A percentile compares a stretch with the other conserved stretches of the same genome.
phyloP scores from a whole-genome alignment of 441 rosid genomes.

The Daphne laureola region DNA sequence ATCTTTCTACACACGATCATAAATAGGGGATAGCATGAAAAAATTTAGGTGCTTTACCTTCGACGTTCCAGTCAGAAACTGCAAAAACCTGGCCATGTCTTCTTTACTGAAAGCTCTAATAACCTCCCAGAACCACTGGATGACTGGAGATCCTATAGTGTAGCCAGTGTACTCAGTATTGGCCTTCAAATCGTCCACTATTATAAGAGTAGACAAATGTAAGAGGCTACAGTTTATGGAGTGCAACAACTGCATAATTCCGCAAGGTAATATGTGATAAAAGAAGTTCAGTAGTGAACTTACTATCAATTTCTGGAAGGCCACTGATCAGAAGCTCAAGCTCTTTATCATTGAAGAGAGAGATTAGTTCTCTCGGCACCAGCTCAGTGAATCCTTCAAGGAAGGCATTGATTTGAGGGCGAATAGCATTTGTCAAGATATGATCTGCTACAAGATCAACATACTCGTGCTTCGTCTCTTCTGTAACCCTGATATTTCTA shows the following conservation, averaged over 20 bases:
- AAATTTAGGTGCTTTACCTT: constrained; percentile 40
- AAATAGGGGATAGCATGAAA: neutral
- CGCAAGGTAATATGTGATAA: neutral
- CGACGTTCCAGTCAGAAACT: constrained; percentile 95
- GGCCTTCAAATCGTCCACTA: constrained; percentile 94
- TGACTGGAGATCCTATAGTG: constrained; percentile 67
- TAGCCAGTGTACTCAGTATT: constrained; percentile 89
- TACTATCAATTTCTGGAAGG: constrained; percentile 97
- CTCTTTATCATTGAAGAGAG: constrained; percentile 95
- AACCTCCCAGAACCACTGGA: constrained; percentile 99
- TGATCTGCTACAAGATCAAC: constrained; percentile 98
- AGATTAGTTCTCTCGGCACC: constrained; percentile 72
- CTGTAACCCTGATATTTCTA: constrained; percentile 86
- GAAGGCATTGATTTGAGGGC: constrained; percentile 92
- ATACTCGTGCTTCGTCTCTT: constrained; percentile 95
- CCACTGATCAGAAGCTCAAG: constrained; percentile 98
- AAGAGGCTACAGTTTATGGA: constrained; percentile 7
- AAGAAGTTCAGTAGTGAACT: constrained; percentile 26
- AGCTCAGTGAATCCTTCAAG: constrained; percentile 85
- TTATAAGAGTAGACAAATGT: constrained; percentile 8
- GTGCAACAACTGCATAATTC: constrained; percentile 10
- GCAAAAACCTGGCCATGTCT: constrained; percentile 91
- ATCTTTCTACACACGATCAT: neutral
- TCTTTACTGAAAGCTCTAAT: constrained; percentile 88
- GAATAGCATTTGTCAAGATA: constrained; percentile 91